phyloP scores from a whole-genome alignment of 345 rosid species.

The Euphorbia pulcherrima region DNA sequence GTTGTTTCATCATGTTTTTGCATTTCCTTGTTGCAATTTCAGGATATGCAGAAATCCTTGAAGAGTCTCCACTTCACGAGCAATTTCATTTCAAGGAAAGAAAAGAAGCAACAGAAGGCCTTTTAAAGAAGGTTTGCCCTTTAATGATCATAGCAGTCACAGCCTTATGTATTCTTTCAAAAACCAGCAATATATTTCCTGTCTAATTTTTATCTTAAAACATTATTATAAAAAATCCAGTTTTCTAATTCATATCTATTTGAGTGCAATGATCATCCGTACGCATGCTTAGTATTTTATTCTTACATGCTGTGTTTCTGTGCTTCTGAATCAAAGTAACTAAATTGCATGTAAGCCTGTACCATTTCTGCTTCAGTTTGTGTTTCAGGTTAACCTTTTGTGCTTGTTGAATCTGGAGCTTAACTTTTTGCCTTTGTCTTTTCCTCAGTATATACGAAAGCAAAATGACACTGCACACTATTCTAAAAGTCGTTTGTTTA shows the following conservation, averaged over 20 bases:
- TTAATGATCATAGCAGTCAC: constrained; percentile 28
- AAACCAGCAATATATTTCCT: background rate
- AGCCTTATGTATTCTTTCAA: background rate
- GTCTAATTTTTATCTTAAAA: no score
- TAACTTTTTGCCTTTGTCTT: background rate
- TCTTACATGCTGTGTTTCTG: background rate
- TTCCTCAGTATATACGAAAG: background rate
- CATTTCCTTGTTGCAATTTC: constrained; percentile 47
- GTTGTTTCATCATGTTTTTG: constrained; percentile 26
- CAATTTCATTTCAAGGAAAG: constrained; percentile 28
- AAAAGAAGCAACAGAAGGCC: constrained; percentile 34
- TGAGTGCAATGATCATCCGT: background rate
- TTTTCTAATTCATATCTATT: background rate
- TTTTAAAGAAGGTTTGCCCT: constrained; percentile 44
- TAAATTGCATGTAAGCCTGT: background rate
- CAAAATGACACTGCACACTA: background rate
- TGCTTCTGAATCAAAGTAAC: background rate
- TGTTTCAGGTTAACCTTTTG: background rate
- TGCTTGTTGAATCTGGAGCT: background rate
- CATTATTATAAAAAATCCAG: background rate
- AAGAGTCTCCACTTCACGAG: constrained; percentile 37
- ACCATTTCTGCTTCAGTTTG: background rate
- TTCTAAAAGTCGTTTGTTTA: background rate
- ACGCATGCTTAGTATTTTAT: background rate
- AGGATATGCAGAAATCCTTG: constrained; percentile 44